Evolutionary conservation across 1,284 basidiomycete species (phyloP), one percentile per base, ranked within the genome.

Genomic region (Termitomyces sp.): DNA sequence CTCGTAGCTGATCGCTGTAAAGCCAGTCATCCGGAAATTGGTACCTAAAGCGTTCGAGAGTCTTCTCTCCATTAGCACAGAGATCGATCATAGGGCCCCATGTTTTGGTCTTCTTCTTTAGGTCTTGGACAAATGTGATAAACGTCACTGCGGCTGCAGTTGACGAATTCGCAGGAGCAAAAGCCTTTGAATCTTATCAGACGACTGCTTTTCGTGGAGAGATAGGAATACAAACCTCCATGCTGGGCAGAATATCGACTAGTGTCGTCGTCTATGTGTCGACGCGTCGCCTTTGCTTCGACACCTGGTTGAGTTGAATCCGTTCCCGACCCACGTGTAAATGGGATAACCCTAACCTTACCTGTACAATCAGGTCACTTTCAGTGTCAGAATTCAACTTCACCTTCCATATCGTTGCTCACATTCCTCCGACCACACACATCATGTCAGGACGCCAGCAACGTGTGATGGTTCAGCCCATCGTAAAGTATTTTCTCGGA

Each of bases 71-170:
- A 56, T 84, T 85, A 34, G 87, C 88, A 64, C 96, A 98, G 44
- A 95, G 82, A 56, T 94, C 92, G 66, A 99, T 94, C 80, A 96
- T 91, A 14, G 94, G 92, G n/a, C 85, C 88, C 97, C 97, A 99
- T 80, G 85, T 81, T 72, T 93, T 91, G 53, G 93, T 91, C 77
- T 95, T 97, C 67, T 90, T 88, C 76, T 98, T 98, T 61, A 99
- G 83, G 76, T 98, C 95, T 72, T 99, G 96, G 0, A 99, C 95
- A 67, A 97, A 97, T 21, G 97, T 99, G 72, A 99, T 98, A 72
- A 99, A 97, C 0, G 92, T 89, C 60, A 99, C 97, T 66, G 97
- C 94, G 57, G 95, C 94, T 37, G 95, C 96, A 66, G 97, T 99
- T 51, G 87, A 89, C 28, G 87, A 90, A 65, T 87, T 89, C 57